A percentile compares a stretch with the other conserved stretches of the same genome.
phyloP scores from a whole-genome alignment of 2,329 filamentous ascomycete species.

The Colletotrichum liaoningense region DNA sequence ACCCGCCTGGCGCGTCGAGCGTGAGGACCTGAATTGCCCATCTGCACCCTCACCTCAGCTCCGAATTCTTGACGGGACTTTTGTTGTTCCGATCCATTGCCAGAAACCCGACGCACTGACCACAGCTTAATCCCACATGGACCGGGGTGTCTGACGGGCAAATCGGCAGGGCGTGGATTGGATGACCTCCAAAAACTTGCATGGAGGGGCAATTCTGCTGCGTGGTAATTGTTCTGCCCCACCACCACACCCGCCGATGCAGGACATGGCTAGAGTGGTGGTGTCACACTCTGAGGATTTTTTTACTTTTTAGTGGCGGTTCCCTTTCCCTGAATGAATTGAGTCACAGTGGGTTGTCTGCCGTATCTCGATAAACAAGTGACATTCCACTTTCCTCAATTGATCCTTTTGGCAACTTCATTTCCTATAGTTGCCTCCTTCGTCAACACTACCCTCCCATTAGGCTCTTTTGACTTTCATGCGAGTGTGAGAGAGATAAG shows the following conservation, averaged over 20 bases:
- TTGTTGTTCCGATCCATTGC: slow-evolving; percentile 39
- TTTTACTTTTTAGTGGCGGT: slow-evolving; percentile 32
- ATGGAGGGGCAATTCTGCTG: slow-evolving; percentile 38
- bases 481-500: neutral
- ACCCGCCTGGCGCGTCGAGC: slow-evolving; percentile 15
- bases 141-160: slow-evolving; percentile 25
- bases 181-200: slow-evolving; percentile 31
- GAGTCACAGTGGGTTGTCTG: slow-evolving; percentile 26
- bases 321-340: slow-evolving; percentile 20
- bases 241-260: slow-evolving; percentile 42
- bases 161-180: slow-evolving; percentile 35
- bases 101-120: slow-evolving; percentile 42
- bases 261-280: slow-evolving; percentile 38
- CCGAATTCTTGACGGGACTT: neutral
- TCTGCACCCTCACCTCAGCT: neutral
- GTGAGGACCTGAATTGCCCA: neutral
- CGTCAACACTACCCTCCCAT: neutral
- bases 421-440: neutral
- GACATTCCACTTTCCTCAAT: slow-evolving; percentile 29
- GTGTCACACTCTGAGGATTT: slow-evolving; percentile 33
- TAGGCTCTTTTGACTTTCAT: neutral
- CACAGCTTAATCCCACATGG: slow-evolving; percentile 45
- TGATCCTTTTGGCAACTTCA: slow-evolving; percentile 4
- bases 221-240: slow-evolving; percentile 34
- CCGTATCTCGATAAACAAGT: slow-evolving; percentile 27